phyloP scores from a whole-genome alignment of 352 stramenopile genomes.

The Blastocystis sp. region DNA sequence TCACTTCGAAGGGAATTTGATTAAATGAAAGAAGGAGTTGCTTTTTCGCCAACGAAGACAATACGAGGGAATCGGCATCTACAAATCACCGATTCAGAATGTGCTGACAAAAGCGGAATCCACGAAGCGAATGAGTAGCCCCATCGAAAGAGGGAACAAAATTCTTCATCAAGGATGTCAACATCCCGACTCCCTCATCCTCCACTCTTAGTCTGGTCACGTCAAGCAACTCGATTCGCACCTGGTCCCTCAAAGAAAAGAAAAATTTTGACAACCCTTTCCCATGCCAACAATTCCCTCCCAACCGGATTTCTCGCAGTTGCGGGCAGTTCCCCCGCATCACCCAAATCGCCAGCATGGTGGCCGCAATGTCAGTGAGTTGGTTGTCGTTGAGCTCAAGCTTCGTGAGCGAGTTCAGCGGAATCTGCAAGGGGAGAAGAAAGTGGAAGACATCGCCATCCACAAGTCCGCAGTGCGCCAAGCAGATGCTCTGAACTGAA shows the following conservation, averaged over 20 bases:
- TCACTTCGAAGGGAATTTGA: neutral
- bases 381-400: neutral
- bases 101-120: neutral
- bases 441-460: constrained; percentile 13
- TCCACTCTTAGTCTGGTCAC: neutral
- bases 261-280: neutral
- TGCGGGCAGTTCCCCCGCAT: neutral
- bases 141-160: neutral
- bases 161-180: neutral
- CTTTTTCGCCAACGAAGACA: neutral
- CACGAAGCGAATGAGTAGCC: neutral
- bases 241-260: neutral
- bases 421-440: neutral
- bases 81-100: neutral
- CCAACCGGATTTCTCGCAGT: neutral
- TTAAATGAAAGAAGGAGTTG: neutral
- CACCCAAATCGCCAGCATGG: neutral
- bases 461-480: neutral
- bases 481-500: neutral
- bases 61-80: neutral
- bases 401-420: neutral
- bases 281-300: constrained; percentile 4
- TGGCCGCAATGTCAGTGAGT: neutral
- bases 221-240: neutral
- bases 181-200: neutral